These are phyloP conservation scores for Scopulariopsis brevicaulis DNA, from an alignment of 2,329 filamentous ascomycete genomes.

Conservation along the genomic window DNA sequence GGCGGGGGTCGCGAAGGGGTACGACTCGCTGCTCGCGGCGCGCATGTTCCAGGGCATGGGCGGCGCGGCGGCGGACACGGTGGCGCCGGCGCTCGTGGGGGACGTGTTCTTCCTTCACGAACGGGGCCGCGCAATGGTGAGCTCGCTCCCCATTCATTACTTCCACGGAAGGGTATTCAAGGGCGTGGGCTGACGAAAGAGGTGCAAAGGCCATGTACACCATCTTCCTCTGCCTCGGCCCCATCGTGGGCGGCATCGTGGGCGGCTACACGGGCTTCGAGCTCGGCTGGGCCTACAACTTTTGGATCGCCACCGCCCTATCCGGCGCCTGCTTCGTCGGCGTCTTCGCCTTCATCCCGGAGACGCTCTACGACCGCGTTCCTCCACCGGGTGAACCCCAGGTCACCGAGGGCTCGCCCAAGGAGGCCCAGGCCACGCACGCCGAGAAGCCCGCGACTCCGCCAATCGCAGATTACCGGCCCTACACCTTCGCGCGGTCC, in stretches of 20 bases:
- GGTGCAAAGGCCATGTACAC: slow-evolving; percentile 47
- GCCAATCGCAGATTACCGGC: slow-evolving; percentile 45
- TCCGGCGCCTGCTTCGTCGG: slow-evolving; percentile 29
- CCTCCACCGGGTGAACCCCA: background rate
- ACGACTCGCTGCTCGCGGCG: slow-evolving; percentile 63
- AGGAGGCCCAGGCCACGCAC: slow-evolving; percentile 16
- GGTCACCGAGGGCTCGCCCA: background rate
- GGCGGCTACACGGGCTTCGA: slow-evolving; percentile 72
- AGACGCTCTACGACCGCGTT: slow-evolving; percentile 17
- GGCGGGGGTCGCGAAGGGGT: slow-evolving; percentile 21
- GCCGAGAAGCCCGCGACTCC: slow-evolving; percentile 43
- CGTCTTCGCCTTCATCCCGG: slow-evolving; percentile 20
- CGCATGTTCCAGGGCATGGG: slow-evolving; percentile 79
- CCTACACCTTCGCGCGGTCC: slow-evolving; percentile 1
- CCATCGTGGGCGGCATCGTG: slow-evolving; percentile 66
- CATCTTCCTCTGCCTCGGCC: slow-evolving; percentile 42
- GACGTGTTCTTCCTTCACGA: slow-evolving; percentile 85
- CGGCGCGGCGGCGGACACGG: slow-evolving; percentile 76
- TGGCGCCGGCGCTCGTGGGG: slow-evolving; percentile 80
- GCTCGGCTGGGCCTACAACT: slow-evolving; percentile 78
- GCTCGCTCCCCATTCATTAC: slow-evolving; percentile 6
- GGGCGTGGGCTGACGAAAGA: background rate
- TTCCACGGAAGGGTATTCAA: too few relatives aligned
- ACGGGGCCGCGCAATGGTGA: slow-evolving; percentile 66
- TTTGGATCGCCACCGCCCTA: slow-evolving; percentile 82